Conservation (phyloP, 2,329 filamentous ascomycete genomes). For the Colletotrichum simmondsii region DNA sequence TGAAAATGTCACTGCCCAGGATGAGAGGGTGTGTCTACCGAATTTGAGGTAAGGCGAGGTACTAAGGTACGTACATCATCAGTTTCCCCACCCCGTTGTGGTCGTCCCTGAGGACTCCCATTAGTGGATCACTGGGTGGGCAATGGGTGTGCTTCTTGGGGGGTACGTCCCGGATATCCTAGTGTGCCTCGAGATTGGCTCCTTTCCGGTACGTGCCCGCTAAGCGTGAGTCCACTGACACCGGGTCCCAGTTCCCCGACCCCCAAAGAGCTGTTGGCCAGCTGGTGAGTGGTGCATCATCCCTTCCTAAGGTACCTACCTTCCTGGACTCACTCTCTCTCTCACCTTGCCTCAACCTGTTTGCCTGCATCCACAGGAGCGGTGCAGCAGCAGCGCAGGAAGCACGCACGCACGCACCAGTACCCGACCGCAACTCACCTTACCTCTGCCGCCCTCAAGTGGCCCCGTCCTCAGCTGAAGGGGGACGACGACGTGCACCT, state of each 20-base stretch:
- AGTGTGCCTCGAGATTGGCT: background rate
- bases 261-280: constrained; percentile 16
- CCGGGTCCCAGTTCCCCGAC: constrained; percentile 7
- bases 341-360: background rate
- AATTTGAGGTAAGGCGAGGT: background rate
- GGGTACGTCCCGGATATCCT: background rate
- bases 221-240: constrained; percentile 1
- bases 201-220: constrained; percentile 10
- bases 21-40: no score
- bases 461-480: constrained; percentile 30
- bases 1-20: no score
- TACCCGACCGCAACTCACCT: constrained; percentile 23
- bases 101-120: background rate
- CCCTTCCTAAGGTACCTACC: constrained; percentile 1
- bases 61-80: background rate
- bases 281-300: constrained; percentile 13
- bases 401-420: constrained; percentile 15
- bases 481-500: constrained; percentile 25
- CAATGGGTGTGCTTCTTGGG: background rate
- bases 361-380: background rate
- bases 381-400: constrained; percentile 2
- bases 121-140: background rate
- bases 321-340: background rate
- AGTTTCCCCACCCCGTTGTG: background rate
- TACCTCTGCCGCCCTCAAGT: constrained; percentile 14